Conservation (phyloP, 768 basidiomycete species). For the Kwoniella botswanensis region DNA sequence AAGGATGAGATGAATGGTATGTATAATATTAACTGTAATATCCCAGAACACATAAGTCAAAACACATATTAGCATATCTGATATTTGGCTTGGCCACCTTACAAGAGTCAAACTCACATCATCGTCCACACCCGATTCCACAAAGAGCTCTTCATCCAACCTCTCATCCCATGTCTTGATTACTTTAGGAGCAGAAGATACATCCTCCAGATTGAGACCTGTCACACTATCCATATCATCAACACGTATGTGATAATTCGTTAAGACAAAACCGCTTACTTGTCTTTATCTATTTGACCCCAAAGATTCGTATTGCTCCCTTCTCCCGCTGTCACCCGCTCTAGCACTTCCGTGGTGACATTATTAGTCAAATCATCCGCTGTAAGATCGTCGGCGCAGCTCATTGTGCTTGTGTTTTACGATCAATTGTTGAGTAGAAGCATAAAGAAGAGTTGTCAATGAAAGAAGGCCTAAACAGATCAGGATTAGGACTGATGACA, state of each 20-base stretch:
- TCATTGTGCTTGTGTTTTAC: slow-evolving; percentile 36
- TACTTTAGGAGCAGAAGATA: slow-evolving; percentile 46
- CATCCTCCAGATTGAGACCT: slow-evolving; percentile 50
- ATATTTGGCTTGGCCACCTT: slow-evolving; percentile 7
- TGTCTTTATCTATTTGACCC: slow-evolving; percentile 53
- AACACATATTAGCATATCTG: not conserved
- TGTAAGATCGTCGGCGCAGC: slow-evolving; percentile 57
- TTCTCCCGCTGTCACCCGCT: slow-evolving; percentile 52
- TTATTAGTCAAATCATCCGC: slow-evolving; percentile 46
- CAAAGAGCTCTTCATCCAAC: slow-evolving; percentile 43
- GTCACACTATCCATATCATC: slow-evolving; percentile 42
- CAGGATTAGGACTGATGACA: not conserved
- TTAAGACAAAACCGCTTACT: slow-evolving; percentile 38
- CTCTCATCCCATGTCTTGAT: slow-evolving; percentile 58
- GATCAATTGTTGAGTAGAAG: not conserved
- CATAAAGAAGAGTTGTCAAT: not conserved
- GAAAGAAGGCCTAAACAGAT: not conserved
- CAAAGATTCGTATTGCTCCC: slow-evolving; percentile 56
- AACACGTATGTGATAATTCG: not conserved
- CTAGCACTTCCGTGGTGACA: slow-evolving; percentile 47
- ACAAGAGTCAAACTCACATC: slow-evolving; percentile 41
- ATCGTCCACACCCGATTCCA: slow-evolving; percentile 56
- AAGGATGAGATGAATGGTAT: slow-evolving; percentile 56
- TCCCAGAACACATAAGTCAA: no score
- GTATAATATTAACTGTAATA: slow-evolving; percentile 52